These are phyloP conservation scores for Karstenula rhodostoma DNA, from an alignment of 2,329 filamentous ascomycete species.

Conservation along the genomic window DNA sequence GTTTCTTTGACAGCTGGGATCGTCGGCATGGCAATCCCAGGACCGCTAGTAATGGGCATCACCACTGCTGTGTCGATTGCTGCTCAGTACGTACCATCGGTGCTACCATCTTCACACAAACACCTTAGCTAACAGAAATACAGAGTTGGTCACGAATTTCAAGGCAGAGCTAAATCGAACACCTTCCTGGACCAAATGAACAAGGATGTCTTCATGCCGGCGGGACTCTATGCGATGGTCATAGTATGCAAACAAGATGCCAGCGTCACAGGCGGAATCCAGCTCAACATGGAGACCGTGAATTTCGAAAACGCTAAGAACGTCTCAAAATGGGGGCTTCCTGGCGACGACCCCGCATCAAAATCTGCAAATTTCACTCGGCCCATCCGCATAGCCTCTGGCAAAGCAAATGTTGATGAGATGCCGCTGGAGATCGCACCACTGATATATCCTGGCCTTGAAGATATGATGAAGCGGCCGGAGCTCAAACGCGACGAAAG, in stretches of 20 bases:
- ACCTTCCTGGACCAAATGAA: conserved; percentile 65
- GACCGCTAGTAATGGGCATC: conserved; percentile 13
- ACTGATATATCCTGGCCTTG: conserved; percentile 51
- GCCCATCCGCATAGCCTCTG: conserved; percentile 22
- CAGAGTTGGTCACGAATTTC: conserved; percentile 54
- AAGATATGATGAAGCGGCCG: conserved; percentile 31
- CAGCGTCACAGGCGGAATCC: conserved; percentile 48
- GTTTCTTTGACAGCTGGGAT: conserved; percentile 18
- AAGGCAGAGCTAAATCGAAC: conserved; percentile 55
- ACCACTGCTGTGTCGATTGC: conserved; percentile 23
- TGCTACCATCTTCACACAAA: background rate
- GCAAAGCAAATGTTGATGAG: conserved; percentile 45
- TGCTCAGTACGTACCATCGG: conserved; percentile 31
- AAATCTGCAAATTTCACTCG: conserved; percentile 18
- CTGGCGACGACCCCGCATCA: conserved; percentile 41
- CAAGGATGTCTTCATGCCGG: conserved; percentile 64
- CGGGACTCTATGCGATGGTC: conserved; percentile 63
- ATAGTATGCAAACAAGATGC: conserved; percentile 61
- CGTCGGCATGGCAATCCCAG: conserved; percentile 15
- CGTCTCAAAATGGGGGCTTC: conserved; percentile 25
- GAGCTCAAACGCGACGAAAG: conserved; percentile 24
- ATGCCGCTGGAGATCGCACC: conserved; percentile 52
- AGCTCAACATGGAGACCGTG: conserved; percentile 48
- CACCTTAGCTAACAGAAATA: conserved; percentile 52
- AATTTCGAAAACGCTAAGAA: conserved; percentile 40